Base-by-base conservation (phyloP, 2,329 filamentous ascomycete genomes). In the Fusarium sp. region DNA sequence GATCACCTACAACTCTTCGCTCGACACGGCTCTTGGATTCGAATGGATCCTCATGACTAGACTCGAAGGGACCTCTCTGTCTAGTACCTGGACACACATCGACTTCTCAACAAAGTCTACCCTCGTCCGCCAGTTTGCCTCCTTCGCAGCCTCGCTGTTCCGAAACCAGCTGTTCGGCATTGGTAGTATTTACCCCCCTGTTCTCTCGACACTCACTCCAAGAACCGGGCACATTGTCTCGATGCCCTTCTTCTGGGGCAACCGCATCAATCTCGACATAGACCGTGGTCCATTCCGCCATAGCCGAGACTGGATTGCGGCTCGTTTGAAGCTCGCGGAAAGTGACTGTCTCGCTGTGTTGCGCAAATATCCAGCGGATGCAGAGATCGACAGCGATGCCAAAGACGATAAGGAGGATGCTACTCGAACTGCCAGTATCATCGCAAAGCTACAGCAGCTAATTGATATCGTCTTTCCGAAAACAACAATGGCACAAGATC, bases 11-110 rank as follows among this genome's bases (percentile, higher is more conserved):
- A 79, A 83, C 34, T 74, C 78, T 30, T 78, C 68, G 9, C 68
- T 64, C 14, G 56, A 80, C 1, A 84, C 83, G 23, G 67, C 79
- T 5, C 74, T 85, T 34, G 81, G 81, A 0, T 84, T 82, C 18
- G 83, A 85, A 74, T 87, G 83, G 83, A 85, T 85, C 18, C 60
- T 85, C 11, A 83, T 85, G 81, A 77, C 77, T 13, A 76, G 72
- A 25, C 60, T 84, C 20, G 52, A 61, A 0, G 83, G 82, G 1
- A 68, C 34, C 3, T 76, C 70, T 7, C 78, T 85, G 64, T 64
- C 78, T 1, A 76, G 41, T 76, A 79, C 23, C 71, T 82, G 68
- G 74, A 74, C 13, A 66, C 81, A 50, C 18, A 71, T 67, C 4
- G 35, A 30, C 18, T 35, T 72, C 2, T 14, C 32, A 3, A 39